Base-by-base conservation (phyloP, 345 rosid genomes). In the Lumnitzera racemosa region DNA sequence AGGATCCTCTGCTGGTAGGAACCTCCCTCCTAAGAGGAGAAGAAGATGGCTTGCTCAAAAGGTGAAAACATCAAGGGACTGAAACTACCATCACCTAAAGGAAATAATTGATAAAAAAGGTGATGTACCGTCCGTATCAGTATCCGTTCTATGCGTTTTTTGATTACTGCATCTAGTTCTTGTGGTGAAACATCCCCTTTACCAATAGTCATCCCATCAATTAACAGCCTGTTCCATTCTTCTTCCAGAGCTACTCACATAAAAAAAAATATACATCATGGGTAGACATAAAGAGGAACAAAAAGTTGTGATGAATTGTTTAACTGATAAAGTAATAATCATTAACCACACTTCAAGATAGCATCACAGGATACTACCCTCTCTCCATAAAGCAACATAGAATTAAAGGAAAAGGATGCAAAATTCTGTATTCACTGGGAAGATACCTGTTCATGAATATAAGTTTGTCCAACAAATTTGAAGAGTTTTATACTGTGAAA, bases 1-100 rank as follows among this genome's bases (percentile, higher is more conserved):
- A 92, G 80, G 64, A 89, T 66, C 14, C 91, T 85, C 59, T 92
- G 97, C 78, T 79, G 88, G 74, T 89, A 89, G 11, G 99, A 92
- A 43, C 99, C 97, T 72, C 99, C 97, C 70, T 92, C 99, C 96
- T 89, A 73, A 51, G 43, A 51, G 25, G 47, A 41, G 55, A 41
- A 29, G 48, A 54, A 61, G 27, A 59, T 4, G 25, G n/a, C 15
- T 3, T 25, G 47, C 12, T 12, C 50, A 24, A 57, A 51, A 61
- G 49, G 68, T 46, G 16, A 15, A 27, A 59, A 55, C 46, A 52
- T 57, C 36, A 53, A 11, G 16, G 55, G 49, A 50, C 1, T 31
- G 13, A 62, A 53, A 3, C 12, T n/a, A 46, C 10, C 10, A 24
- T 29, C 24, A 61, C 3, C 48, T 0, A 23, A 20, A 14, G 53